Base-by-base conservation (phyloP, 1,139 yeast genomes). In the Taiozyma sp. region DNA sequence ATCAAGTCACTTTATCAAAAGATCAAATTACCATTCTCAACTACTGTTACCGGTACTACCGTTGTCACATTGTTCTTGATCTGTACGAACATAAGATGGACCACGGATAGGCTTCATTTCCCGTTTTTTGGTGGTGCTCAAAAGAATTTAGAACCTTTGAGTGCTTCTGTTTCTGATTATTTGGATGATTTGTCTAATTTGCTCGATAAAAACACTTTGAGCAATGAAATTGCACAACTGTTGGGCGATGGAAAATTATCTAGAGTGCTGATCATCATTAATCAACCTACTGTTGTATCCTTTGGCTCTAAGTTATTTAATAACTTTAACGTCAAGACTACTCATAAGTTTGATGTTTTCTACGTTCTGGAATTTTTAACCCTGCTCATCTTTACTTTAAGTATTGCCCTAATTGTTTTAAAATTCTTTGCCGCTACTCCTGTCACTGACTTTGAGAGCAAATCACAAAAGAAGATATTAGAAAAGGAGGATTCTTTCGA, bases 341-440 rank as follows among this genome's bases (percentile, higher is more conserved):
- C 68, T 13, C 71, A 70, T 59, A 66, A 64, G 45, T 71, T 72
- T 56, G 78, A 75, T 57, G 54, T 67, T n/a, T 70, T 65, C 50
- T 74, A 72, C 52, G 54, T 75, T 6, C 55, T 76, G 44, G 83
- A 79, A 59, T 75, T 77, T 54, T 52, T 71, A 13, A 67, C 79
- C 1, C 69, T 75, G 8, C 51, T 78, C 39, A 59, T 70, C 3
- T 74, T 79, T 54, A 66, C 76, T 27, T 52, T 74, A 4, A 74
- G 63, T 13, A 46, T 60, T 10, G 52, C 58, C 0, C 41, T 60
- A 30, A 50, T 59, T 5, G 55, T 57, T 4, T 48, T 60, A 30
- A 58, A 46, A 30, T 48, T 52, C 34, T 60, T 59, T 44, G 53
- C 63, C 0, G 48, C 53, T 12, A 54, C 48, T 27, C 41, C 55